Percentiles rank a stretch among this genome's conserved stretches.
These are phyloP conservation scores for Colletotrichum nymphaeae DNA, from an alignment of 2,329 filamentous ascomycete species.

Conservation along the genomic window DNA sequence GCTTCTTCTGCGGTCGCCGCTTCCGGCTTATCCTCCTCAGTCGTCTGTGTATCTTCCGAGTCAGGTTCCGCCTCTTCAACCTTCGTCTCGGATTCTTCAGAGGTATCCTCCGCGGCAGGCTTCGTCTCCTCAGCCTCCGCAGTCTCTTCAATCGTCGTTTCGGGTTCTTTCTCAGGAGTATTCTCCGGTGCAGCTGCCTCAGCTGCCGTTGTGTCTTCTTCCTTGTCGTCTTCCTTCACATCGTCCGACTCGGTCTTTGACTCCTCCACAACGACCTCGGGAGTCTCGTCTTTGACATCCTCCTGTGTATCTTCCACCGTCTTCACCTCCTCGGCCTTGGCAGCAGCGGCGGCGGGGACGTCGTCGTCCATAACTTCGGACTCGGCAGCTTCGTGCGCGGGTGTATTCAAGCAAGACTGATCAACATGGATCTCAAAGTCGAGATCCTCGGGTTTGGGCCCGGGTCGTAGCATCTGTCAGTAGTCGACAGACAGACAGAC, in stretches of 20 bases:
- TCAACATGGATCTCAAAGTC: conserved; percentile 63
- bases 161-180: neutral
- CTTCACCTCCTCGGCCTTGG: conserved; percentile 36
- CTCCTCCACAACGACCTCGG: neutral
- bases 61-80: neutral
- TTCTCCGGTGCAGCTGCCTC: neutral
- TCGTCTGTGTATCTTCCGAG: neutral
- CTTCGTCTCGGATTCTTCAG: neutral
- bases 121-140: neutral
- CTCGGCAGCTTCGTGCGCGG: conserved; percentile 49
- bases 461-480: conserved; percentile 27
- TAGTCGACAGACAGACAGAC: neutral
- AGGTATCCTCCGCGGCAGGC: neutral
- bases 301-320: conserved; percentile 15
- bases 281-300: neutral
- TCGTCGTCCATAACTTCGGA: conserved; percentile 35
- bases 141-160: neutral
- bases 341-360: conserved; percentile 11
- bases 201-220: neutral
- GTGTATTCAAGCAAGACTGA: conserved; percentile 54
- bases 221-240: neutral
- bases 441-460: conserved; percentile 44
- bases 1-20: neutral
- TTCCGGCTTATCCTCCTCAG: neutral
- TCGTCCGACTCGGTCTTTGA: neutral